phyloP scores from a whole-genome alignment of 345 rosid species.

The Noccaea bulbosa region DNA sequence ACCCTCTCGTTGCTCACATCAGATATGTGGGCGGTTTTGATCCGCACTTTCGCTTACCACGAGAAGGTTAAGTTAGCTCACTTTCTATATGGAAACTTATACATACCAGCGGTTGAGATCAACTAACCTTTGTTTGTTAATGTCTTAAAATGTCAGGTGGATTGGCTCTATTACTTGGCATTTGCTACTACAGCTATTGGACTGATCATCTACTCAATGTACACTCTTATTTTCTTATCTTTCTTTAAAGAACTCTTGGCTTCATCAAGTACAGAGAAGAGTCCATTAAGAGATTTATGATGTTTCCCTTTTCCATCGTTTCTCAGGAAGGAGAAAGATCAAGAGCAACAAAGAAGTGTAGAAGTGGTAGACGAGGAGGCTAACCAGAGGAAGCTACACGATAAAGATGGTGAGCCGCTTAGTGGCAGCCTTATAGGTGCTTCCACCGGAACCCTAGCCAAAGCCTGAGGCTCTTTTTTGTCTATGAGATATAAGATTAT shows the following conservation, averaged over 20 bases:
- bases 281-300: not conserved
- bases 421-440: not conserved
- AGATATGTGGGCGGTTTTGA: constrained; percentile 93
- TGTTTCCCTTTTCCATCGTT: not conserved
- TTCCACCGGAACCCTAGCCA: not conserved
- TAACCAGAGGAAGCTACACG: constrained; percentile 45
- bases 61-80: constrained; percentile 14
- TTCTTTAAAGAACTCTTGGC: too few species aligned
- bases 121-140: not conserved
- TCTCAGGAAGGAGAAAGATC: constrained; percentile 31
- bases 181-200: constrained; percentile 76
- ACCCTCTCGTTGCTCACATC: constrained; percentile 87
- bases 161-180: constrained; percentile 90
- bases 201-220: constrained; percentile 80
- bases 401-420: constrained; percentile 30
- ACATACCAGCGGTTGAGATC: not conserved
- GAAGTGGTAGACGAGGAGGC: too few species aligned
- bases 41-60: constrained; percentile 82
- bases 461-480: constrained; percentile 4
- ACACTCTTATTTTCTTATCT: constrained; percentile 10
- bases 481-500: not conserved
- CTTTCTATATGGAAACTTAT: not conserved
- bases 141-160: constrained; percentile 51
- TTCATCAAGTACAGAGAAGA: too few species aligned
- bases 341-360: not conserved